Evolutionary conservation across 495 filamentous ascomycete genomes (phyloP).

Genomic region (Massariosphaeria phaeospora): DNA sequence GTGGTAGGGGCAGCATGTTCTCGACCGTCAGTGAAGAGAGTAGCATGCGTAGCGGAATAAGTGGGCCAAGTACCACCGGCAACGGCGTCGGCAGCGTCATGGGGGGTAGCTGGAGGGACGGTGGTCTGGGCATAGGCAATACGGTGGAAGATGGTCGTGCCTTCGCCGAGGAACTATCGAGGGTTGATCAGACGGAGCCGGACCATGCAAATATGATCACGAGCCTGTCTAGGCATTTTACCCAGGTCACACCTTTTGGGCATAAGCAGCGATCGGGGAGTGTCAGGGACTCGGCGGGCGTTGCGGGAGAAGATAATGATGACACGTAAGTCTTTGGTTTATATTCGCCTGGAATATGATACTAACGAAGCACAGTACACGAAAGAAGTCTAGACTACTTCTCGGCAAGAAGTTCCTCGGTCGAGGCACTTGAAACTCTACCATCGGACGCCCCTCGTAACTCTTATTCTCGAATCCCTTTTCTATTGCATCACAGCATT

Average conservation of each 20-base stretch:
- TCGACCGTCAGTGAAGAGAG: constrained; percentile 17
- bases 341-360: too few relatives aligned
- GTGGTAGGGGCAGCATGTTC: constrained; percentile 21
- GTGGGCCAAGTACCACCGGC: background rate
- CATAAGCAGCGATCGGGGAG: background rate
- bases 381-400: too few relatives aligned
- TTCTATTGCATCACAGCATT: too few relatives aligned
- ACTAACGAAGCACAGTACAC: too few relatives aligned
- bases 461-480: too few relatives aligned
- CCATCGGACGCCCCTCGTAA: too few relatives aligned
- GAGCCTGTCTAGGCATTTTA: background rate
- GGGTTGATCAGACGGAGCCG: constrained; percentile 31
- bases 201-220: constrained; percentile 6
- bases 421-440: too few relatives aligned
- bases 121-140: background rate
- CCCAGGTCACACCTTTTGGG: background rate
- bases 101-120: background rate
- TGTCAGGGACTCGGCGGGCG: background rate
- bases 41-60: constrained; percentile 5
- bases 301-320: constrained; percentile 37
- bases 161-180: constrained; percentile 27
- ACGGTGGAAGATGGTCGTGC: constrained; percentile 20
- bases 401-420: too few relatives aligned
- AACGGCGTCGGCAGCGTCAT: background rate
- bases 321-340: constrained; percentile 41